These are phyloP conservation scores for Dictyostelium discoideum DNA, from an alignment of 78 protist species.

Conservation along the genomic window dicty_2.7 NC_007090.3:4338501-4339000, in stretches of 20 bases:
- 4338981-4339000: conserved; percentile 26
- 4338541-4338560: background rate
- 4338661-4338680: background rate
- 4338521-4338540: background rate
- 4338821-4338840: conserved; percentile 51
- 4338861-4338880: conserved; percentile 25
- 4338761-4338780: background rate
- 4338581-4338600: background rate
- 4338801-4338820: conserved; percentile 30
- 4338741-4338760: background rate
- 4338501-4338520: conserved; percentile 18
- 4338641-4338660: background rate
- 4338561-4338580: background rate
- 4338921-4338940: background rate
- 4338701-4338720: conserved; percentile 4
- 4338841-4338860: background rate
- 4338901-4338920: background rate
- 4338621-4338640: background rate
- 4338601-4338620: background rate
- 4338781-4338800: background rate
- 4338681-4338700: conserved; percentile 3
- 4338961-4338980: conserved; percentile 4
- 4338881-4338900: background rate
- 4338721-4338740: background rate
- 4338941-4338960: background rate